phyloP scores from a whole-genome alignment of 352 stramenopile species.

The Aphanomyces astaci region DNA sequence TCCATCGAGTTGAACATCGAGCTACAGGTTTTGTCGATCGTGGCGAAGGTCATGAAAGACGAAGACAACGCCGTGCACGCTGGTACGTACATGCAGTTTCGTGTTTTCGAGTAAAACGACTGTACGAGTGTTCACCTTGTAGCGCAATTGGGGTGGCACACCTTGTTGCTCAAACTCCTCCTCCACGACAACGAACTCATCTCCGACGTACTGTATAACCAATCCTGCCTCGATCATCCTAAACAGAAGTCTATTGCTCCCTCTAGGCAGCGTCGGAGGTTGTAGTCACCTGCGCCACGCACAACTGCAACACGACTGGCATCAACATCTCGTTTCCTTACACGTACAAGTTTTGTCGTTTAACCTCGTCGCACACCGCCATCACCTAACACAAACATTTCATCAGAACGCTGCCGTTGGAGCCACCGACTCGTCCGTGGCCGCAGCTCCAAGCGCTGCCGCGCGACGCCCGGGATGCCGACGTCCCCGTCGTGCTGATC shows the following conservation, averaged over 20 bases:
- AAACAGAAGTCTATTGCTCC: too few relatives aligned
- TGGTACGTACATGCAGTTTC: background rate
- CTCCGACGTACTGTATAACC: slow-evolving; percentile 38
- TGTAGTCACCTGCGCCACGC: slow-evolving; percentile 50
- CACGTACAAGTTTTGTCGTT: slow-evolving; percentile 15
- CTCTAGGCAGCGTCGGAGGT: slow-evolving; percentile 52
- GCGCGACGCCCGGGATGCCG: slow-evolving; percentile 39
- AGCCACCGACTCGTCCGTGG: slow-evolving; percentile 41
- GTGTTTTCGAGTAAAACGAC: too few relatives aligned
- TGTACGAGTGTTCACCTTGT: background rate
- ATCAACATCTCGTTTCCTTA: slow-evolving; percentile 53
- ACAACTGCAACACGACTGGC: slow-evolving; percentile 37
- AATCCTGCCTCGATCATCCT: background rate
- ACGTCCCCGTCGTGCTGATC: slow-evolving; percentile 54
- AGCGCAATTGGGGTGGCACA: slow-evolving; percentile 60
- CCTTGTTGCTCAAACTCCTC: slow-evolving; percentile 64
- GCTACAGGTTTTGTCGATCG: slow-evolving; percentile 34
- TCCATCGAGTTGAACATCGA: too few relatives aligned
- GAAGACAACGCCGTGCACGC: slow-evolving; percentile 52
- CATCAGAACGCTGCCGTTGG: slow-evolving; percentile 47
- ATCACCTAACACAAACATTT: background rate
- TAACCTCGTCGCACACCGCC: background rate
- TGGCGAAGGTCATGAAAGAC: slow-evolving; percentile 53
- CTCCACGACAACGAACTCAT: slow-evolving; percentile 68
- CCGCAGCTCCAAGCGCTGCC: slow-evolving; percentile 51